Base-by-base conservation (phyloP, 1,139 yeast species). In the Candida tetrigidarum region DNA sequence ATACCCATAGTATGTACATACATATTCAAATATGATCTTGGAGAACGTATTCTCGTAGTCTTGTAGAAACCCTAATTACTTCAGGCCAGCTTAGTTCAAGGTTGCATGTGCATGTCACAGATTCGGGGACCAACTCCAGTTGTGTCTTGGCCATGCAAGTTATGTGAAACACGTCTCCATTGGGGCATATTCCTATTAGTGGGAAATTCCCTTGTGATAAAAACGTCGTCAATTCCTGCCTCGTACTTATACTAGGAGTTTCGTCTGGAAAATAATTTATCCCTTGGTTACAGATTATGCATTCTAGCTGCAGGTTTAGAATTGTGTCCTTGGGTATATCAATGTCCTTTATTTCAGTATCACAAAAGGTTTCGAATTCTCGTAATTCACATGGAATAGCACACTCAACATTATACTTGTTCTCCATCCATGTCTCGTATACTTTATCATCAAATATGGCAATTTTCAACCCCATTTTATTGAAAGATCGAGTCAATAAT, bases 401-500 rank as follows among this genome's bases (percentile, higher is more conserved):
- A 43, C 45, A 33, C 3, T 39, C 44, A 6, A 58, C 55, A 16
- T 69, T 64, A 61, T 49, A 66, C 48, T 55, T 64, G 49, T 71
- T 65, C 12, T 41, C 46, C 11, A 49, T 29, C 76, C 76, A 73
- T 2, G 43, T 45, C 5, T 55, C 48, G 37, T 58, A 52, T 3
- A 58, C 56, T 5, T 62, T 61, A 0, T 48, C 41, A 44, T 64
- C 67, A 47, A 78, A 76, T 23, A 78, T 57, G 11, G 65, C 64
- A 2, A 79, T 65, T n/a, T 54, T 56, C 29, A 80, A 55, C 32
- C 66, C 66, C 69, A 80, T 64, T 12, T 64, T 56, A 1, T 54
- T 52, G 55, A 83, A 83, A 35, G 73, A 76, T 1, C 54, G 52
- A 4, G 76, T 59, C 15, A 87, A 62, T 28, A 79, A 59, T 37